Evolutionary conservation across 805 yeast genomes (phyloP), one percentile per base, ranked within the genome.

Genomic region (Monosporozyma aerobia): DNA sequence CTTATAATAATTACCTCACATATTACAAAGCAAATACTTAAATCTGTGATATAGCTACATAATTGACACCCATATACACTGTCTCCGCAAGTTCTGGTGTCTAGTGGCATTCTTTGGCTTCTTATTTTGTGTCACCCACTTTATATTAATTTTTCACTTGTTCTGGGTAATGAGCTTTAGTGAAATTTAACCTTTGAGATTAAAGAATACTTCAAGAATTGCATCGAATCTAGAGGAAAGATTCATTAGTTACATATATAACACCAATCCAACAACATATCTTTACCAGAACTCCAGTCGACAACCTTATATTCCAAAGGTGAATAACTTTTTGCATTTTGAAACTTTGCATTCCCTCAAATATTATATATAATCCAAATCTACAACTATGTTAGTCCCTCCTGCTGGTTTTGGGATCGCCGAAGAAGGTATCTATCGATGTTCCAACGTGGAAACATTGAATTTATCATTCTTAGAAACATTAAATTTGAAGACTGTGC

Each of bases 341-440:
- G n/a, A 35, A 35, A 35, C 39, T 35, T 35, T 35, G n/a, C 39
- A 44, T 44, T 10, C 6, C 13, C 16, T 14, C n/a, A 35, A 14
- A 13, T 13, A 35, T 19, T 19, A 19, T 19, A 35, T n/a, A 35
- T 35, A 35, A 3, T 5, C n/a, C 39, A 11, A 35, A 35, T 35
- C 4, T 1, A 35, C 39, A 35, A 14, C 14, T 14, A 89, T 90
- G 97, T 74, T 90, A 33, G 87, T 90, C 0, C 95, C 96, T 1
- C 98, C 99, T 0, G 92, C 89, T 48, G 87, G 87, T 64, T 94
- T 87, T 71, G 96, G 96, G 0, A 75, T 89, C 32, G 97, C 90
- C 3, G 97, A 94, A 69, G 83, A 84, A 27, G 95, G 95, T 0
- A 72, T 92, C 1, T 85, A 87, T 69, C 76, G 97, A 51, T 87